phyloP scores from a whole-genome alignment of 2,329 filamentous ascomycete genomes.

The Metarhizium guizhouense region DNA sequence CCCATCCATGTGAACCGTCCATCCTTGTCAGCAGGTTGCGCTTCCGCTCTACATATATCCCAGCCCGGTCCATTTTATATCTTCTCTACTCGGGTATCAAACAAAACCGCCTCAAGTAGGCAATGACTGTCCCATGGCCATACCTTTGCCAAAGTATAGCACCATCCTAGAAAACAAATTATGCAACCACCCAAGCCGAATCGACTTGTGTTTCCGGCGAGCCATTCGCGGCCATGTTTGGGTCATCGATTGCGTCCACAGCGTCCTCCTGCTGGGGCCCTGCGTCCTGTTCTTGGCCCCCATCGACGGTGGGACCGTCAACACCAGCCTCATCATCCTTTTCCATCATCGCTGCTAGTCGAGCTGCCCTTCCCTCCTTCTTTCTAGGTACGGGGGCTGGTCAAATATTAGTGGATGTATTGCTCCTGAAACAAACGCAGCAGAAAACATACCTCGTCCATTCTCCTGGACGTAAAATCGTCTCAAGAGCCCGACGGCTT shows the following conservation, averaged over 20 bases:
- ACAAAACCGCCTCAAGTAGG: not conserved
- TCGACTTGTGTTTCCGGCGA: not conserved
- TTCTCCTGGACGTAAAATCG: conserved; percentile 99
- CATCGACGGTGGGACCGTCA: not conserved
- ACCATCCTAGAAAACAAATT: not conserved
- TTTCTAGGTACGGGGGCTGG: conserved; percentile 43
- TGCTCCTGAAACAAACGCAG: not conserved
- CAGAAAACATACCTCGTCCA: conserved; percentile 59
- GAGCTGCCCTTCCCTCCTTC: conserved; percentile 46
- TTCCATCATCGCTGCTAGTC: conserved; percentile 43
- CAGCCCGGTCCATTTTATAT: not conserved
- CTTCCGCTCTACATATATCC: not conserved
- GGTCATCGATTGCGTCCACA: not conserved
- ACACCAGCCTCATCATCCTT: conserved; percentile 21
- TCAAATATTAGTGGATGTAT: conserved; percentile 10
- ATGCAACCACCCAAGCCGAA: not conserved
- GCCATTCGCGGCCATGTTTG: not conserved
- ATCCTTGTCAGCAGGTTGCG: not conserved
- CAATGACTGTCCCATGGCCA: not conserved
- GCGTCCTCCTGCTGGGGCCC: not conserved
- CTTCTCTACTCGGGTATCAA: not conserved
- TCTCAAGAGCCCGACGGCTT: conserved; percentile 84
- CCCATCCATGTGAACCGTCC: not conserved
- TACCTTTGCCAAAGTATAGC: too few relatives aligned
- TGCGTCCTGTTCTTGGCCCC: not conserved